Percentiles rank a stretch among this genome's conserved stretches.
These are phyloP conservation scores for Luffa aegyptiaca DNA, from an alignment of 306 rosid genomes.

Conservation along the genomic window DNA sequence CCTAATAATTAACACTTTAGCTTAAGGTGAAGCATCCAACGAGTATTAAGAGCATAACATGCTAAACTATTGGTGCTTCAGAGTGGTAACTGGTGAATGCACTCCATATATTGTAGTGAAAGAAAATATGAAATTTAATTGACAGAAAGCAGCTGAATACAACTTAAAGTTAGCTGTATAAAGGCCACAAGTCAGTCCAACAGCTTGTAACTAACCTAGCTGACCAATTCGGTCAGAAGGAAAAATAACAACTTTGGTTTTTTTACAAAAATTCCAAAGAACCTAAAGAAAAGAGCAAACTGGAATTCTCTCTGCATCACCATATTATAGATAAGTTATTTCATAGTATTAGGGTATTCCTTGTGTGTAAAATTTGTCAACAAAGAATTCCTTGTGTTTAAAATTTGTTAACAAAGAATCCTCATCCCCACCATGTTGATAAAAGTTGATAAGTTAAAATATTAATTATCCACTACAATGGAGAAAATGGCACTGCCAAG, in stretches of 20 bases:
- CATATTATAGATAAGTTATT: background rate
- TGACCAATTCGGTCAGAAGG: no score
- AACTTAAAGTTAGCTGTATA: no score
- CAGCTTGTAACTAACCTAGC: no score
- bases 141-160: no score
- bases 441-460: background rate
- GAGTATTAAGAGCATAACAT: background rate
- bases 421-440: background rate
- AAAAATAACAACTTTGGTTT: no score
- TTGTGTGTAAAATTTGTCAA: background rate
- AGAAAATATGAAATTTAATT: no score
- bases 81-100: background rate
- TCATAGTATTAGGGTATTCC: background rate
- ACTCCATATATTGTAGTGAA: no score
- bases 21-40: background rate
- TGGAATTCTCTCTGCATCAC: no score
- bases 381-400: background rate
- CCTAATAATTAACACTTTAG: background rate
- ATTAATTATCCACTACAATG: conserved; percentile 2
- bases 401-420: background rate
- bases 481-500: background rate
- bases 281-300: no score
- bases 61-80: background rate
- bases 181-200: no score
- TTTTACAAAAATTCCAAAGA: no score